phyloP scores from a whole-genome alignment of 2,329 filamentous ascomycete species.

The Ophiognomonia clavigignenti-juglandacearum region DNA sequence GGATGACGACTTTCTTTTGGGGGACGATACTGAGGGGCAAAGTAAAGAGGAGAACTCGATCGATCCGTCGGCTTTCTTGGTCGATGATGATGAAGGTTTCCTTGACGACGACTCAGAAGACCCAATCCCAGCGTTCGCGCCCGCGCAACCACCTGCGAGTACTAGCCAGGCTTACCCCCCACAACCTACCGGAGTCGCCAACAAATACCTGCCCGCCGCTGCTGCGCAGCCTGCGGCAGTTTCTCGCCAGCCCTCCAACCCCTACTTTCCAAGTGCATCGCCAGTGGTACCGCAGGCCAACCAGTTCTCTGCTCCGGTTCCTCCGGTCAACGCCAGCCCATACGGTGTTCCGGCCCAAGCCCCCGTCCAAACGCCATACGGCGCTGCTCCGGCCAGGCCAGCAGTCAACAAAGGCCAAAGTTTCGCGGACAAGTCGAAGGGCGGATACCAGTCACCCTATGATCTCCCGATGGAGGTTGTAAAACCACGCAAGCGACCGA shows the following conservation, averaged over 20 bases:
- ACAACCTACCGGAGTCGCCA: conserved; percentile 24
- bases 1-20: conserved; percentile 56
- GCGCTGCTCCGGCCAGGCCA: conserved; percentile 33
- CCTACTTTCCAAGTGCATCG: conserved; percentile 20
- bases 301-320: conserved; percentile 14
- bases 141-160: conserved; percentile 22
- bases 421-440: conserved; percentile 85
- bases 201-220: conserved; percentile 28
- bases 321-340: conserved; percentile 12
- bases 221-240: conserved; percentile 20
- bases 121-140: conserved; percentile 21
- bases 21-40: conserved; percentile 40
- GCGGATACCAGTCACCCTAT: conserved; percentile 90
- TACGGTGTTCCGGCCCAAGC: conserved; percentile 20
- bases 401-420: conserved; percentile 63
- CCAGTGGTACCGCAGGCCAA: conserved; percentile 14
- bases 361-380: conserved; percentile 29
- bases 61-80: conserved; percentile 63
- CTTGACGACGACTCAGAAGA: conserved; percentile 65
- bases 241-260: conserved; percentile 19
- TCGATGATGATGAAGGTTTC: conserved; percentile 82
- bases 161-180: conserved; percentile 19
- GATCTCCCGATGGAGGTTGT: conserved; percentile 89
- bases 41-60: conserved; percentile 38
- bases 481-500: conserved; percentile 62